Conservation (phyloP, 2,329 filamentous ascomycete species). For the Metarhizium guizhouense region DNA sequence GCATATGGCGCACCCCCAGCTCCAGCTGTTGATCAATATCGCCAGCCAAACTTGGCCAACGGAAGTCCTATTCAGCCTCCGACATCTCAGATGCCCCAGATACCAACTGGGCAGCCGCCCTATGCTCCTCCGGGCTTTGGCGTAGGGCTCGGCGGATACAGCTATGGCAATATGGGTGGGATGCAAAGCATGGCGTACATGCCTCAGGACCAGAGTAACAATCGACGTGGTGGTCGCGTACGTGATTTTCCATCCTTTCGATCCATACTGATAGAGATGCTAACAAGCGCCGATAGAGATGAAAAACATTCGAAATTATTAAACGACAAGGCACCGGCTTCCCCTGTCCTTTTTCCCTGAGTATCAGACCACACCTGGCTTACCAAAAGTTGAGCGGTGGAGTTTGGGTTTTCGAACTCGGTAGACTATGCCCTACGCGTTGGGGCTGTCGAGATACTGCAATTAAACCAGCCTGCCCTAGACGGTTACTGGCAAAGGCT, state of each 20-base stretch:
- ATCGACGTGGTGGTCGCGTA: constrained; percentile 48
- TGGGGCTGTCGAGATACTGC: background rate
- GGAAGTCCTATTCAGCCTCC: constrained; percentile 42
- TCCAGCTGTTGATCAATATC: constrained; percentile 46
- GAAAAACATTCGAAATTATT: constrained; percentile 4
- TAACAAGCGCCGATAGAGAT: constrained; percentile 14
- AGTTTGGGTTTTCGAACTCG: constrained; percentile 2
- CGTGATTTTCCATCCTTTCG: constrained; percentile 17
- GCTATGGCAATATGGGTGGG: constrained; percentile 40
- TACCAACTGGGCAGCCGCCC: constrained; percentile 32
- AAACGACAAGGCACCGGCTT: background rate
- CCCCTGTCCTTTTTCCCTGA: background rate
- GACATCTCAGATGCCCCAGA: constrained; percentile 27
- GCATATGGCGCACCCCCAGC: constrained; percentile 37
- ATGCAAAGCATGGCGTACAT: constrained; percentile 38
- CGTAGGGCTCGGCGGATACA: constrained; percentile 36
- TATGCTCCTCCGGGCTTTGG: constrained; percentile 43
- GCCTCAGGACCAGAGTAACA: constrained; percentile 46
- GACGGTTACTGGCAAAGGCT: background rate
- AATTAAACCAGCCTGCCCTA: background rate
- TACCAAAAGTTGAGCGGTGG: background rate
- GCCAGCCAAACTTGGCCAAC: constrained; percentile 40
- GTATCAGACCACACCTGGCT: background rate
- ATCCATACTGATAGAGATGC: background rate
- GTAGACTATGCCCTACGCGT: constrained; percentile 4